Evolutionary conservation across 208 protist genomes (phyloP).

Genomic region (Crithidia thermophila): DNA sequence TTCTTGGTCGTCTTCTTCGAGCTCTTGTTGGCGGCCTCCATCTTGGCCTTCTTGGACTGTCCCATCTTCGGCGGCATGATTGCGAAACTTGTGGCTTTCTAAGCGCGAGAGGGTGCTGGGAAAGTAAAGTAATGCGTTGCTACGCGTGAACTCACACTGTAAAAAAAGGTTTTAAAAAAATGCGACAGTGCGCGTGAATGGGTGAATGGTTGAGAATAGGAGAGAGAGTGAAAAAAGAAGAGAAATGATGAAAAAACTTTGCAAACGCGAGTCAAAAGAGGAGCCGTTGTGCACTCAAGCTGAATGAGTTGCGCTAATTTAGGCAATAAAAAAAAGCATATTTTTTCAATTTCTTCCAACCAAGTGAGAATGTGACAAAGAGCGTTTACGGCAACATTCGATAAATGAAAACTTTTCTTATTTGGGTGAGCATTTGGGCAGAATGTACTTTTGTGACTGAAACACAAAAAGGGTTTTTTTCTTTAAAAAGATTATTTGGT

Average conservation of each 20-base stretch:
- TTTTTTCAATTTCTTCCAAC: too few species aligned
- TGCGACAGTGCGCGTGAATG: neutral
- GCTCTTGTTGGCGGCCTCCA: constrained; percentile 72
- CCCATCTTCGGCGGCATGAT: constrained; percentile 75
- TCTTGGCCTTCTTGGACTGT: constrained; percentile 72
- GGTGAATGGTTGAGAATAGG: constrained; percentile 4
- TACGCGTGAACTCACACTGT: constrained; percentile 38
- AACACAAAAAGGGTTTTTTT: too few species aligned
- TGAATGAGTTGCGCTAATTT: too few species aligned
- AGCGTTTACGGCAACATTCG: too few species aligned
- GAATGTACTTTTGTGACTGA: too few species aligned
- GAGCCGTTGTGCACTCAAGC: too few species aligned
- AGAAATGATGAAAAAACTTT: neutral
- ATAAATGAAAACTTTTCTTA: too few species aligned
- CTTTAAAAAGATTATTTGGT: too few species aligned
- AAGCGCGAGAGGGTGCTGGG: constrained; percentile 5
- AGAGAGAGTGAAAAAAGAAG: constrained; percentile 5
- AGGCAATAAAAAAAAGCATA: neutral
- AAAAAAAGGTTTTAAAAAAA: neutral
- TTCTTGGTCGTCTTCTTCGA: constrained; percentile 93
- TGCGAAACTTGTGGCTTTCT: constrained; percentile 3
- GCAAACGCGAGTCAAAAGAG: too few species aligned
- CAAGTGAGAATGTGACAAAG: too few species aligned
- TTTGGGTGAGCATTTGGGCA: too few species aligned
- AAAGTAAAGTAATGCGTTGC: neutral